These are phyloP conservation scores for Phytopythium aichiense DNA, from an alignment of 352 stramenopile genomes.

Conservation along the genomic window DNA sequence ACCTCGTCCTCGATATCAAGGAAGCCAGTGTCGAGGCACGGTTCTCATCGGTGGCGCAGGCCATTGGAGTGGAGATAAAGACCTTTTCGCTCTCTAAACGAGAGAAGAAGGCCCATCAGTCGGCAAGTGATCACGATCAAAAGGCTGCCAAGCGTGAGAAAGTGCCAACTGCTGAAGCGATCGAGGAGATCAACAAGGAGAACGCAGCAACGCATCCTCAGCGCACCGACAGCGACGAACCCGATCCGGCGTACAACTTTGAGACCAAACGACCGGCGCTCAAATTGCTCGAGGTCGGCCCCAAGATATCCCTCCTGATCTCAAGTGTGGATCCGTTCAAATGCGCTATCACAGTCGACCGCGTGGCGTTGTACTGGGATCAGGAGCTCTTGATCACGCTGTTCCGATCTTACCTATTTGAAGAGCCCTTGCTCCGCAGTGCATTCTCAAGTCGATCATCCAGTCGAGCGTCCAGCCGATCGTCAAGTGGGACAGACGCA, in stretches of 20 bases:
- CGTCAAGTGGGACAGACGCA: conserved; percentile 12
- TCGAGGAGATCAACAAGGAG: conserved; percentile 30
- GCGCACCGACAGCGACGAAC: conserved; percentile 10
- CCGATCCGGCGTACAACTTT: conserved; percentile 40
- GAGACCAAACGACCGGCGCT: conserved; percentile 29
- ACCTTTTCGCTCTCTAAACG: conserved; percentile 43
- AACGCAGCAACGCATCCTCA: background rate
- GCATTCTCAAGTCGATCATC: conserved; percentile 15
- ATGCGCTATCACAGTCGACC: conserved; percentile 40
- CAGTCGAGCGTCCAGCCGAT: conserved; percentile 12
- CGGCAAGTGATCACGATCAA: background rate
- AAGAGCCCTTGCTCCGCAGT: conserved; percentile 17
- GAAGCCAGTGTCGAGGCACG: conserved; percentile 60
- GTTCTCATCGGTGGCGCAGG: conserved; percentile 54
- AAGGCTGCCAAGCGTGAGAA: conserved; percentile 26
- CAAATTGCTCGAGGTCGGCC: conserved; percentile 56
- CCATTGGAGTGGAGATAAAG: conserved; percentile 39
- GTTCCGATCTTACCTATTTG: conserved; percentile 50
- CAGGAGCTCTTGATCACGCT: conserved; percentile 59
- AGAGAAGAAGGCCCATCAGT: conserved; percentile 8
- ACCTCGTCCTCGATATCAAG: conserved; percentile 58
- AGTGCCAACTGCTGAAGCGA: conserved; percentile 27
- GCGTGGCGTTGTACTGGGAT: conserved; percentile 66
- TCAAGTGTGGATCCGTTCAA: conserved; percentile 52
- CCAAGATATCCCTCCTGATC: conserved; percentile 49